Conservation (phyloP, 2,329 filamentous ascomycete species). For the Fusarium illudens region DNA sequence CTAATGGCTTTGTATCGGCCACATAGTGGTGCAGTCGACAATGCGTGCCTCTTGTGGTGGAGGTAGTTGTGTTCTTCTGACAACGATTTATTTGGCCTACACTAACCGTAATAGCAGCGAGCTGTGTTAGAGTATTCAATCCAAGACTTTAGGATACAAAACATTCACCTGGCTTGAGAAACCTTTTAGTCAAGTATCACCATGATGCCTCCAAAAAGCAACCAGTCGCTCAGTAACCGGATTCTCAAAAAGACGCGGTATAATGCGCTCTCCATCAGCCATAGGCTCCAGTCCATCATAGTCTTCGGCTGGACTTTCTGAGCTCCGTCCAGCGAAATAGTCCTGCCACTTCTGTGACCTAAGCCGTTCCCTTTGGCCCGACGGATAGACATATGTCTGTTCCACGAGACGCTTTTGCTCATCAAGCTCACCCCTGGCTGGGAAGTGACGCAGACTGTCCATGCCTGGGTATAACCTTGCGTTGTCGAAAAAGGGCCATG, state of each 20-base stretch:
- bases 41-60: too few species aligned
- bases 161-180: too few species aligned
- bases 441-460: background rate
- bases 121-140: too few species aligned
- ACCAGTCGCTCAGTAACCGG: background rate
- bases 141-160: too few species aligned
- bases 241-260: background rate
- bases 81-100: too few species aligned
- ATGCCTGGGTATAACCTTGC: background rate
- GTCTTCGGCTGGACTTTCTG: too few species aligned
- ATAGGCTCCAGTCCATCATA: too few species aligned
- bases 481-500: slow-evolving; percentile 22
- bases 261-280: background rate
- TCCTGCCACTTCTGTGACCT: background rate
- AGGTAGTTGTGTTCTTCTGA: too few species aligned
- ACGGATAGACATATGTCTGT: background rate
- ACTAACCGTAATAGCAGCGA: too few species aligned
- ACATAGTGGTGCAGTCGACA: too few species aligned
- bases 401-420: background rate
- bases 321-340: background rate
- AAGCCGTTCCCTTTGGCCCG: background rate
- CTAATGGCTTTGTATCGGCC: background rate
- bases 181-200: too few species aligned
- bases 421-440: background rate
- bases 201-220: too few species aligned